These are phyloP conservation scores for Xylaria nigripes DNA, from an alignment of 495 filamentous ascomycete species.

Conservation along the genomic window DNA sequence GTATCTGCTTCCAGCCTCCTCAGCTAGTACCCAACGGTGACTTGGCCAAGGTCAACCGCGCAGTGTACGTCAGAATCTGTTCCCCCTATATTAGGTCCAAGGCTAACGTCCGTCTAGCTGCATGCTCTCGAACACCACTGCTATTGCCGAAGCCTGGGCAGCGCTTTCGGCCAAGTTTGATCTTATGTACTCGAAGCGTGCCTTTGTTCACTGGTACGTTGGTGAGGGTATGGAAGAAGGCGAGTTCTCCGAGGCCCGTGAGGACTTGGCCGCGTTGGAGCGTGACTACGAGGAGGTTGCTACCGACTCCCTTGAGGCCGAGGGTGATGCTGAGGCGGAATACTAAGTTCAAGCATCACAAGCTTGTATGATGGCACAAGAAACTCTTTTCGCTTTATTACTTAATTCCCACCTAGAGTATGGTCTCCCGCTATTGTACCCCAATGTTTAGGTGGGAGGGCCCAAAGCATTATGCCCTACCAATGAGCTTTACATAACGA, in stretches of 20 bases:
- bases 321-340: conserved; percentile 84
- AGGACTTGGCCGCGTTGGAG: conserved; percentile 95
- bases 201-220: conserved; percentile 99
- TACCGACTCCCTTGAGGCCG: conserved; percentile 86
- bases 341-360: conserved; percentile 55
- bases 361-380: conserved; percentile 18
- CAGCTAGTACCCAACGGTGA: conserved; percentile 93
- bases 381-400: conserved; percentile 18
- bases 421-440: conserved; percentile 18
- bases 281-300: conserved; percentile 99
- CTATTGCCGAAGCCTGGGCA: conserved; percentile 97
- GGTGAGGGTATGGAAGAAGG: conserved; percentile 99
- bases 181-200: conserved; percentile 99
- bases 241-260: conserved; percentile 97
- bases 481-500: neutral
- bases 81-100: conserved; percentile 14
- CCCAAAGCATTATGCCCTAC: conserved; percentile 13
- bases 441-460: conserved; percentile 7
- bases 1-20: conserved; percentile 98
- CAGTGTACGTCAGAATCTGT: conserved; percentile 61
- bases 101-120: conserved; percentile 46
- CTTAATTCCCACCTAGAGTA: conserved; percentile 16
- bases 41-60: conserved; percentile 92
- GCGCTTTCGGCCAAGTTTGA: conserved; percentile 98
- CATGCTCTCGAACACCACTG: conserved; percentile 99